These are phyloP conservation scores for Reutealis trisperma DNA, from an alignment of 345 rosid genomes.

Conservation along the genomic window DNA sequence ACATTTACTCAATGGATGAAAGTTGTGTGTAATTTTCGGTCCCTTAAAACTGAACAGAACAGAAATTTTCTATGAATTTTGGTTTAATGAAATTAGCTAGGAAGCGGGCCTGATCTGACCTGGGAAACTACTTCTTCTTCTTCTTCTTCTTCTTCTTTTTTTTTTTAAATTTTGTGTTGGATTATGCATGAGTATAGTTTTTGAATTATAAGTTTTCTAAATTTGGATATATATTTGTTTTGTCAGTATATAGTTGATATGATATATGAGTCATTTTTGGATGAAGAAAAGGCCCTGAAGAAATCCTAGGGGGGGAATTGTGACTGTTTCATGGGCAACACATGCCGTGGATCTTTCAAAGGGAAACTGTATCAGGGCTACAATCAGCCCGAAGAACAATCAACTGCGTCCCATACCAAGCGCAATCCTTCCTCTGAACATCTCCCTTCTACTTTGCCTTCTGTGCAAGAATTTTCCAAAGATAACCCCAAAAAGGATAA, in stretches of 20 bases:
- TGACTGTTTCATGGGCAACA: slow-evolving; percentile 95
- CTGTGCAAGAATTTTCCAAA: slow-evolving; percentile 42
- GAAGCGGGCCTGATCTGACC: slow-evolving; percentile 14
- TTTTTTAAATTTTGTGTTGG: background rate
- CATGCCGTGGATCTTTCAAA: slow-evolving; percentile 95
- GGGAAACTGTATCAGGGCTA: slow-evolving; percentile 73
- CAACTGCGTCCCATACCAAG: slow-evolving; percentile 40
- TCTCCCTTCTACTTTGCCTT: slow-evolving; percentile 47
- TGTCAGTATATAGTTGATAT: slow-evolving; percentile 25
- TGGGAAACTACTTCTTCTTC: background rate
- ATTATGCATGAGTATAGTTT: background rate
- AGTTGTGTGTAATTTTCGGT: background rate
- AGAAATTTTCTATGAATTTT: background rate
- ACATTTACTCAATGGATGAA: background rate
- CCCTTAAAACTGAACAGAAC: background rate
- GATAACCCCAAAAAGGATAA: slow-evolving; percentile 40
- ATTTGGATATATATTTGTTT: slow-evolving; percentile 1
- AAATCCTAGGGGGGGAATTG: slow-evolving; percentile 25
- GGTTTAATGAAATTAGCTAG: background rate
- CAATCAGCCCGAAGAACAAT: slow-evolving; percentile 64
- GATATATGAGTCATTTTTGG: slow-evolving; percentile 33
- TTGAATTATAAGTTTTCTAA: background rate
- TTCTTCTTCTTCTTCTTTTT: too few relatives aligned
- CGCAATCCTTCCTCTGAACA: slow-evolving; percentile 42
- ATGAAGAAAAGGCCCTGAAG: slow-evolving; percentile 43